These are phyloP conservation scores for Lentinus brumalis DNA, from an alignment of 768 basidiomycete species.

Conservation along the genomic window DNA sequence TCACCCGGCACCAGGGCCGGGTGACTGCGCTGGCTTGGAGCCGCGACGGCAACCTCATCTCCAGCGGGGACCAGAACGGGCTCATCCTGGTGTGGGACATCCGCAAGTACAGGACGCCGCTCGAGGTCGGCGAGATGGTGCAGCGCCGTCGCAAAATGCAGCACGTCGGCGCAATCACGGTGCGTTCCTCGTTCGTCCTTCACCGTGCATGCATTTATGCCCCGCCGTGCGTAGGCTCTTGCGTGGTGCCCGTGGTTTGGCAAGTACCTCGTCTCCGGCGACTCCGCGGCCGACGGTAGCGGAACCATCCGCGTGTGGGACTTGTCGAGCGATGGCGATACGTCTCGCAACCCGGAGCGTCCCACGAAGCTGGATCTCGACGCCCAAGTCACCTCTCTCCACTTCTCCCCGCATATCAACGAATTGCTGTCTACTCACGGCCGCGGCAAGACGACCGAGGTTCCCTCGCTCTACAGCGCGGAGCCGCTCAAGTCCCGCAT, in stretches of 20 bases:
- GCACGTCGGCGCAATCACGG: slow-evolving; percentile 61
- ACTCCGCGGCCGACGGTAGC: slow-evolving; percentile 40
- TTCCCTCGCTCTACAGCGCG: slow-evolving; percentile 3
- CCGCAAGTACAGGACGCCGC: slow-evolving; percentile 46
- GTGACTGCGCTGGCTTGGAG: slow-evolving; percentile 73
- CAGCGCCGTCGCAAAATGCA: slow-evolving; percentile 69
- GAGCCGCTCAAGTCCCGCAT: slow-evolving; percentile 14
- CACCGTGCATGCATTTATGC: background rate
- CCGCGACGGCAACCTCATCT: slow-evolving; percentile 62
- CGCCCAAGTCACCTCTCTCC: slow-evolving; percentile 67
- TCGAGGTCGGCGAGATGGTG: slow-evolving; percentile 57
- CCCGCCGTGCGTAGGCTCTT: slow-evolving; percentile 42
- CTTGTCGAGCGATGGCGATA: slow-evolving; percentile 43
- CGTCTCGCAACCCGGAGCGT: slow-evolving; percentile 37
- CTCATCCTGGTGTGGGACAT: slow-evolving; percentile 78
- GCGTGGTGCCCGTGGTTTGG: slow-evolving; percentile 63
- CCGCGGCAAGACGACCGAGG: slow-evolving; percentile 39
- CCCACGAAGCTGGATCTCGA: slow-evolving; percentile 50
- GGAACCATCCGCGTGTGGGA: slow-evolving; percentile 60
- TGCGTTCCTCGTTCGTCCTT: slow-evolving; percentile 29
- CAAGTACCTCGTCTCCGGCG: slow-evolving; percentile 52
- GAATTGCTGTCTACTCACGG: slow-evolving; percentile 87
- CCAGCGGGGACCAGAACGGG: slow-evolving; percentile 78
- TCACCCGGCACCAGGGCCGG: slow-evolving; percentile 67
- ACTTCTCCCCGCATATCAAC: slow-evolving; percentile 79